Evolutionary conservation across 2,329 filamentous ascomycete species (phyloP).

Genomic region (Diplodia seriata): DNA sequence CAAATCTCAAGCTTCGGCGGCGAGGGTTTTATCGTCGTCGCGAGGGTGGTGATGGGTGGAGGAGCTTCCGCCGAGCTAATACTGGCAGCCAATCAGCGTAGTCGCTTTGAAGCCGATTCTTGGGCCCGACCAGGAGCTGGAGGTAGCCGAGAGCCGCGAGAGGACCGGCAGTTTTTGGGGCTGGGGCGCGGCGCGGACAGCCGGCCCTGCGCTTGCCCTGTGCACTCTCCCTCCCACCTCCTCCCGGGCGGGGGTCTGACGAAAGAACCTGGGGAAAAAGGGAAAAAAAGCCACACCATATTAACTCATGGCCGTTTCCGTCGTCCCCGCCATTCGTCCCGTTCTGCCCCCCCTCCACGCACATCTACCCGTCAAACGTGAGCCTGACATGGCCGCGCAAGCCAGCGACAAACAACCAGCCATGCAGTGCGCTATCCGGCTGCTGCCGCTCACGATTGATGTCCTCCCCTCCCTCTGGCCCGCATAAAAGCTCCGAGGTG

Average conservation of each 20-base stretch:
- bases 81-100: slow-evolving; percentile 4
- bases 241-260: not conserved
- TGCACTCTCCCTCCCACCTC: not conserved
- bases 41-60: not conserved
- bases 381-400: not conserved
- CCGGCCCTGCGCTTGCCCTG: not conserved
- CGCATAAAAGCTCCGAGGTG: slow-evolving; percentile 24
- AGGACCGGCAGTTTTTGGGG: slow-evolving; percentile 11
- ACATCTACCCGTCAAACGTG: not conserved
- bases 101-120: slow-evolving; percentile 13
- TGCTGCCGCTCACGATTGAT: too few species aligned
- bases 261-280: not conserved
- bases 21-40: slow-evolving; percentile 6
- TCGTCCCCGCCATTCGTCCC: not conserved
- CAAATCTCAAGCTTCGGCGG: not conserved
- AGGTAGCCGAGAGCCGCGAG: slow-evolving; percentile 31
- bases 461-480: not conserved
- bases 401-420: not conserved
- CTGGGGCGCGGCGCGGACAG: not conserved
- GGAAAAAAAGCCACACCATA: not conserved
- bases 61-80: slow-evolving; percentile 12
- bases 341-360: not conserved
- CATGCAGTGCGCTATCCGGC: slow-evolving; percentile 6
- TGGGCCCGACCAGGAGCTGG: slow-evolving; percentile 1
- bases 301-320: not conserved